phyloP scores from a whole-genome alignment of 345 rosid species.

The Luvunga scandens region DNA sequence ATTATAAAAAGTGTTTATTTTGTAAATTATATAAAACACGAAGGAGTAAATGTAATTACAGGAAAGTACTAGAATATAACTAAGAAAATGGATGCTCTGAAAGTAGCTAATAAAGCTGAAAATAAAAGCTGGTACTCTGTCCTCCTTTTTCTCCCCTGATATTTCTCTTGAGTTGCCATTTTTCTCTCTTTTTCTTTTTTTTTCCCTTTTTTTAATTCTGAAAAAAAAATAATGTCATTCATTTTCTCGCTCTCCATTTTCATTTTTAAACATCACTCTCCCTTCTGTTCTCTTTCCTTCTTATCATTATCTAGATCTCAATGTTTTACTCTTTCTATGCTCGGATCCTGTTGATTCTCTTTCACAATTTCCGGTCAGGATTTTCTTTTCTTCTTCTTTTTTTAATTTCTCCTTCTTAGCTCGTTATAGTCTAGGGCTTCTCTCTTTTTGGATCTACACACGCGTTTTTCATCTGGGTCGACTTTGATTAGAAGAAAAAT shows the following conservation, averaged over 20 bases:
- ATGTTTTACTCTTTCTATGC: constrained; percentile 40
- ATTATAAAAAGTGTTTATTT: too few species aligned
- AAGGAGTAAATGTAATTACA: not conserved
- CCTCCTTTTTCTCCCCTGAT: constrained; percentile 39
- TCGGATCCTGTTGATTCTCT: constrained; percentile 33
- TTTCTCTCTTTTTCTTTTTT: not conserved
- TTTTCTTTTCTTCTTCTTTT: not conserved
- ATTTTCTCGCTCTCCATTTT: not conserved
- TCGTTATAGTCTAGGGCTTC: not conserved
- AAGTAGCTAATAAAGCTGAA: constrained; percentile 1
- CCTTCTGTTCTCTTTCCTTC: not conserved
- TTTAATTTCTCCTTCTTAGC: not conserved
- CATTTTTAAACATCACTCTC: constrained; percentile 3
- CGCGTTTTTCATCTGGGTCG: not conserved
- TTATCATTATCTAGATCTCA: constrained; percentile 16
- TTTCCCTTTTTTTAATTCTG: not conserved
- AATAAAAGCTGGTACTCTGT: constrained; percentile 22
- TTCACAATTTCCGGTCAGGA: constrained; percentile 34
- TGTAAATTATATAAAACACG: too few species aligned
- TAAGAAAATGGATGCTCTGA: not conserved
- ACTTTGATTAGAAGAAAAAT: too few species aligned
- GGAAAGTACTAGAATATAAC: not conserved
- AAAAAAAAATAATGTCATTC: not conserved
- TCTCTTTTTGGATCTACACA: not conserved
- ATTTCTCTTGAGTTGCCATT: constrained; percentile 36